Conservation (phyloP, 2,329 filamentous ascomycete species). For the Aplosporella prunicola region DNA sequence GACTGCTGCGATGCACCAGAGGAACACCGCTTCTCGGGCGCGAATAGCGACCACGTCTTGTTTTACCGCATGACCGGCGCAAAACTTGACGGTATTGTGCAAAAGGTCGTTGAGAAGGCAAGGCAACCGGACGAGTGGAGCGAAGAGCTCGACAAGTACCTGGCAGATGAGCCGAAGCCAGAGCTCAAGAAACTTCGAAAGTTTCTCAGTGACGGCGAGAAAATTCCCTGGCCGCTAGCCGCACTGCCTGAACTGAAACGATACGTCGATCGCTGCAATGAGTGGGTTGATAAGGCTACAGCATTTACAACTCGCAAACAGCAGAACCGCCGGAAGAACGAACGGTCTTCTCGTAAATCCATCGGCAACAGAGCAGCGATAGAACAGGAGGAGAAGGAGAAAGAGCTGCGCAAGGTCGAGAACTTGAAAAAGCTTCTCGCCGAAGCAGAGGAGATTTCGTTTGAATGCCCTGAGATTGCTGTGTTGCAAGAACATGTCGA, state of each 20-base stretch:
- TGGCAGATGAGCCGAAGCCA: constrained; percentile 76
- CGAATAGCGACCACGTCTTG: constrained; percentile 55
- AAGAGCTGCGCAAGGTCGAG: constrained; percentile 77
- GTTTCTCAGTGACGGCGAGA: constrained; percentile 85
- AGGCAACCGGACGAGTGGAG: constrained; percentile 80
- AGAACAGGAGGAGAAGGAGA: constrained; percentile 74
- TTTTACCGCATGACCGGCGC: constrained; percentile 70
- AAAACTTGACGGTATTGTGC: constrained; percentile 54
- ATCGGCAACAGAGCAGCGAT: constrained; percentile 56
- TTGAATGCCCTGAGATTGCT: constrained; percentile 84
- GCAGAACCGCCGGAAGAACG: constrained; percentile 91
- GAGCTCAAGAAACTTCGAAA: constrained; percentile 77
- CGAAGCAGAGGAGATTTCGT: constrained; percentile 77
- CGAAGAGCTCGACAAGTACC: constrained; percentile 74
- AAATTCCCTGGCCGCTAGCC: constrained; percentile 81
- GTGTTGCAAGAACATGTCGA: constrained; percentile 77
- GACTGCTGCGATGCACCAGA: constrained; percentile 68
- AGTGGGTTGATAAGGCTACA: constrained; percentile 95
- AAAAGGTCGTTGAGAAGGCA: constrained; percentile 79
- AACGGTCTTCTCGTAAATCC: constrained; percentile 72
- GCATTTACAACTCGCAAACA: constrained; percentile 96
- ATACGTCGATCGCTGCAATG: constrained; percentile 93
- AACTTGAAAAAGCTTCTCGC: constrained; percentile 79
- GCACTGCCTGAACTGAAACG: constrained; percentile 72
- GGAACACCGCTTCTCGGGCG: constrained; percentile 53